Evolutionary conservation across 768 basidiomycete species (phyloP).

Genomic region (Erythrobasidium yunnanense): DNA sequence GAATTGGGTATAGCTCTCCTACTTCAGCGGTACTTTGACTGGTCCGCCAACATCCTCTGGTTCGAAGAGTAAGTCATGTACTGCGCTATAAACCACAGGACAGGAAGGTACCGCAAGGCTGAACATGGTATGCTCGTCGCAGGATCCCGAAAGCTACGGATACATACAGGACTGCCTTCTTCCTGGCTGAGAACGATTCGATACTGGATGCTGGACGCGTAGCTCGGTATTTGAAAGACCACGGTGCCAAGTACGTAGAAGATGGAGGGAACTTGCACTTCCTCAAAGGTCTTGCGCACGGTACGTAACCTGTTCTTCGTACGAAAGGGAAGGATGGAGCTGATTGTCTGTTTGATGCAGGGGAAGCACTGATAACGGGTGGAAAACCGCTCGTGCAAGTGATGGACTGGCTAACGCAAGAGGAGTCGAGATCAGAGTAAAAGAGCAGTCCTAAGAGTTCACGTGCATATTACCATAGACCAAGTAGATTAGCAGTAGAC

Average conservation of each 20-base stretch:
- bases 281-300: conserved; percentile 56
- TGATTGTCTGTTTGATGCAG: not conserved
- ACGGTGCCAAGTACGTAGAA: conserved; percentile 48
- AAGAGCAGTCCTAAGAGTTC: not conserved
- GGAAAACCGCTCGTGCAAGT: conserved; percentile 52
- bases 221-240: conserved; percentile 60
- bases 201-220: conserved; percentile 72
- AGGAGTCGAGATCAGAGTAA: not conserved
- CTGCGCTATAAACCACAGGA: not conserved
- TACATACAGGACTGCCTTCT: conserved; percentile 55
- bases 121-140: not conserved
- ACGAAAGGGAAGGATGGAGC: no score
- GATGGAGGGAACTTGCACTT: conserved; percentile 54
- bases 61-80: conserved; percentile 60
- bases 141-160: conserved; percentile 41
- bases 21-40: conserved; percentile 43
- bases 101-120: not conserved
- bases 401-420: conserved; percentile 53
- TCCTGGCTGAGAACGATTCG: conserved; percentile 70
- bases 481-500: no score
- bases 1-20: conserved; percentile 81
- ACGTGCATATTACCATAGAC: no score
- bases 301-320: conserved; percentile 18
- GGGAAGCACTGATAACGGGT: conserved; percentile 51
- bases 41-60: conserved; percentile 70